Base-by-base conservation (phyloP, 2,329 filamentous ascomycete species). In the Aspergillus pseudoglaucus region DNA sequence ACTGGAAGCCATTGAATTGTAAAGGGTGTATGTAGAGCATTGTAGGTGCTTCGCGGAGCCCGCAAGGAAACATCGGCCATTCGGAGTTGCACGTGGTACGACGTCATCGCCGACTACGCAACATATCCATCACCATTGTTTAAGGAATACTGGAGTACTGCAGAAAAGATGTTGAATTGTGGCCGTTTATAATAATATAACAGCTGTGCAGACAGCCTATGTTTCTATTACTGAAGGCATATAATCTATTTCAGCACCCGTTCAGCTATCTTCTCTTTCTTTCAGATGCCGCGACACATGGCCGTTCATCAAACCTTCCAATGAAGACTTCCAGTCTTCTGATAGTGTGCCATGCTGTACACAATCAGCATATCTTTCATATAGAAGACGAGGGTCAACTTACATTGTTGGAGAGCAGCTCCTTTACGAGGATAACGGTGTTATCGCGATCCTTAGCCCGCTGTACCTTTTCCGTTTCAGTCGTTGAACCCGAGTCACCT, bases 361-460 rank as follows among this genome's bases (percentile, higher is more conserved):
- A n/a, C 2, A 9, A 42, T 55, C 47, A 52, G 49, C 32, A 35
- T 10, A 5, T 8, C 14, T 10, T 27, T 8, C 6, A 9, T 33
- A 20, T 25, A 41, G 42, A 46, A 35, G 25, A 41, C 30, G 23
- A 30, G 12, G 27, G 23, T 12, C 46, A 15, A 51, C 67, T 58
- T 54, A 74, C 71, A 57, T 65, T 59, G 49, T 66, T 63, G 44
- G 64, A 66, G 52, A 71, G 46, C 20, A 74, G 47, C 22, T 67
- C 65, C 49, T 70, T 64, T 14, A 68, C 53, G 43, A 74, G 59
- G 25, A 74, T 58, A 48, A 68, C 56, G 3, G 60, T 59, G 55
- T 74, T 73, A 37, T 71, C 70, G 4, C 64, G 61, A 53, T 74
- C 69, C 44, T 71, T 70, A 15, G 49, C 49, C 35, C 58, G 53